Base-by-base conservation (phyloP, 768 basidiomycete genomes). In the Mycena amicta region DNA sequence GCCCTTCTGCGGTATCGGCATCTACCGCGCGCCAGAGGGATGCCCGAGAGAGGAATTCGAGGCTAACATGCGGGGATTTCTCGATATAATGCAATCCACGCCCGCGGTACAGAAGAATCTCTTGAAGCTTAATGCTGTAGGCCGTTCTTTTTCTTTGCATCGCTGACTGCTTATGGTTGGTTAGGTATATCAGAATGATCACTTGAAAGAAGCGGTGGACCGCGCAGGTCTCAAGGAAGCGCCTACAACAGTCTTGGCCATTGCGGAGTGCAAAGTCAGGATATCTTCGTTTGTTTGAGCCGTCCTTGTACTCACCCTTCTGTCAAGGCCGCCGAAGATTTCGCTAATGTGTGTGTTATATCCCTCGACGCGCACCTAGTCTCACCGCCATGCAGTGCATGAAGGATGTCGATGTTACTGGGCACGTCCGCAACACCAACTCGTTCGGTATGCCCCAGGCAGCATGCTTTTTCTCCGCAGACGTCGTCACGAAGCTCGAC, bases 151-250 rank as follows among this genome's bases (percentile, higher is more conserved):
- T 22, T 31, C 20, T 46, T 46, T 29, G 25, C 53, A 46, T 5
- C 16, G n/a, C 20, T n/a, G 15, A 12, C 18, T 39, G 6, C 20
- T 4, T 27, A 30, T 37, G 5, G 31, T n/a, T 27, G 27, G 22
- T 30, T 22, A 56, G 55, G 49, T 56, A 23, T 56, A 49, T 31
- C 55, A 56, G 37, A 56, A 47, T 33, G 55, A 56, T 25, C 18
- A 56, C 12, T 4, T 50, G 6, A 8, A 37, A 18, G 29, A 47
- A n/a, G 29, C 40, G 5, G 27, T 56, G 28, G 33, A 40, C 16
- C 26, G 3, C 1, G 12, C 37, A 45, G 46, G 55, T 11, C 5
- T 56, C 18, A 29, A 29, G 8, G 8, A 18, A 22, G 47, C 55
- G 15, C 55, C 55, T 33, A 23, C 55, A 13, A 56, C 55, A 22